phyloP scores from a whole-genome alignment of 2,329 filamentous ascomycete species.

The Aspergillus terreus region DNA sequence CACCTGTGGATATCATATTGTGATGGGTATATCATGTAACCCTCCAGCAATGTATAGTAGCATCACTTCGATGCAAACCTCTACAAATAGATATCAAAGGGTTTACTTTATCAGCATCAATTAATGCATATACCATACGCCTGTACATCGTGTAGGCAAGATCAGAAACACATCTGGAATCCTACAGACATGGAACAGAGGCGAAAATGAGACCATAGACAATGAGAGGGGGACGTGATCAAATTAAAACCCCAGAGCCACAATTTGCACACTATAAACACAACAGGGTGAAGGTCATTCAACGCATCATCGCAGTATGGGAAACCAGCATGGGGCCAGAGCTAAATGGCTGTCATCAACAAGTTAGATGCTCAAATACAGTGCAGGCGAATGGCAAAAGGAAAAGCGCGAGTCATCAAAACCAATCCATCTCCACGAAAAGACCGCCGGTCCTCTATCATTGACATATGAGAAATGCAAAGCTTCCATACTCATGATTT shows the following conservation, averaged over 20 bases:
- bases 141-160: no score
- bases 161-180: no score
- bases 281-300: conserved; percentile 1
- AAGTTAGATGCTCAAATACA: background rate
- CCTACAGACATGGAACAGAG: background rate
- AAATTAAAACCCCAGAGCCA: conserved; percentile 11
- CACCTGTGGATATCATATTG: no score
- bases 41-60: no score
- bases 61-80: no score
- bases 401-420: conserved; percentile 7
- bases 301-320: background rate
- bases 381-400: background rate
- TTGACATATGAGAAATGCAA: conserved; percentile 16
- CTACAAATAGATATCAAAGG: no score
- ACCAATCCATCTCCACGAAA: conserved; percentile 2
- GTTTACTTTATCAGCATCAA: no score
- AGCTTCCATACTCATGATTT: conserved; percentile 12
- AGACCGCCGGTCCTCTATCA: conserved; percentile 19
- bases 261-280: conserved; percentile 13
- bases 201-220: background rate
- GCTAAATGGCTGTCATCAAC: background rate
- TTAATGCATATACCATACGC: no score
- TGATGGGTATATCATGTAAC: no score
- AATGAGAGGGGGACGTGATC: conserved; percentile 4
- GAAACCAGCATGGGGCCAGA: background rate